A percentile compares a stretch with the other conserved stretches of the same genome.
Evolutionary conservation across 2,329 filamentous ascomycete genomes (phyloP).

Genomic region (Penicillium sp.): DNA sequence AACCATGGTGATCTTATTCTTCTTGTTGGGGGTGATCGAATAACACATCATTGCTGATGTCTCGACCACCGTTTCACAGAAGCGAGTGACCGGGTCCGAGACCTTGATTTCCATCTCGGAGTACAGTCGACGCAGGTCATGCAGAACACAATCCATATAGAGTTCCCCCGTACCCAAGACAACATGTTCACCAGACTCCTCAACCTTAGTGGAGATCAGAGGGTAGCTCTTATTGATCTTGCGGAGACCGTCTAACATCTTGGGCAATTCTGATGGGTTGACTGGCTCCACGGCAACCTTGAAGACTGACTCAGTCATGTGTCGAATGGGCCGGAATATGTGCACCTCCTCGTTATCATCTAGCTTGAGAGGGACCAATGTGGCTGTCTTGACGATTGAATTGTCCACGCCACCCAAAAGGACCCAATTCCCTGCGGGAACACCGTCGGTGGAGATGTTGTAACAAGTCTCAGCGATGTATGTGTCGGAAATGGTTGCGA

Average conservation of each 20-base stretch:
- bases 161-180: slow-evolving; percentile 92
- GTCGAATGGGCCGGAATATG: slow-evolving; percentile 87
- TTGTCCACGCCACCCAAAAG: slow-evolving; percentile 93
- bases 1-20: slow-evolving; percentile 98
- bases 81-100: slow-evolving; percentile 93
- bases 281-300: slow-evolving; percentile 98
- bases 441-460: slow-evolving; percentile 84
- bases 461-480: slow-evolving; percentile 92
- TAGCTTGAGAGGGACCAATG: slow-evolving; percentile 74
- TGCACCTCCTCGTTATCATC: slow-evolving; percentile 88
- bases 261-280: slow-evolving; percentile 94
- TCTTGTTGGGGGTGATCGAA: slow-evolving; percentile 96
- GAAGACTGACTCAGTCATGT: slow-evolving; percentile 96
- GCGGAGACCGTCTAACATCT: slow-evolving; percentile 95
- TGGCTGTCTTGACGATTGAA: slow-evolving; percentile 96
- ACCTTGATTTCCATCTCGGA: slow-evolving; percentile 99
- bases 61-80: slow-evolving; percentile 97
- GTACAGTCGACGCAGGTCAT: slow-evolving; percentile 89
- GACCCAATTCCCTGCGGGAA: slow-evolving; percentile 91
- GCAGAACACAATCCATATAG: slow-evolving; percentile 99
- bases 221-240: slow-evolving; percentile 99
- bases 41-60: slow-evolving; percentile 98
- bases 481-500: slow-evolving; percentile 78
- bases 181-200: slow-evolving; percentile 96
- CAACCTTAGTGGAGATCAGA: slow-evolving; percentile 91